phyloP scores from a whole-genome alignment of 306 rosid genomes.

The Oemleria cerasiformis region DNA sequence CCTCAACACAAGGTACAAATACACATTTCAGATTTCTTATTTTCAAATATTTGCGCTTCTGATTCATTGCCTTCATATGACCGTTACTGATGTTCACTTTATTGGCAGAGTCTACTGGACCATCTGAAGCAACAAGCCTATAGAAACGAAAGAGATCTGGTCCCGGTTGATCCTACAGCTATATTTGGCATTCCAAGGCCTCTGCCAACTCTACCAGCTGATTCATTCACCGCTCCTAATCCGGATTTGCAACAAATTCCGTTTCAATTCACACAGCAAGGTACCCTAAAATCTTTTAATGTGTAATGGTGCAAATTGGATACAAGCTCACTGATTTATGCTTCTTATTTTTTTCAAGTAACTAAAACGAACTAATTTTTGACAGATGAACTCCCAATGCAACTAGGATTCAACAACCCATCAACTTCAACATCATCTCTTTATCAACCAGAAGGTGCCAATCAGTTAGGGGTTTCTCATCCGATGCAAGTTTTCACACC shows the following conservation, averaged over 20 bases:
- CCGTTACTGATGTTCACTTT: not conserved
- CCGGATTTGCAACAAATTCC: constrained; percentile 24
- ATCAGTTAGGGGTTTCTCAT: constrained; percentile 20
- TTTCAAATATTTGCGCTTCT: not conserved
- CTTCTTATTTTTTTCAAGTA: not conserved
- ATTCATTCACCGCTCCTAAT: constrained; percentile 18
- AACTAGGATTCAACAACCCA: constrained; percentile 13
- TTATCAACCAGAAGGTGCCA: constrained; percentile 21
- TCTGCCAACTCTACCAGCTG: constrained; percentile 21
- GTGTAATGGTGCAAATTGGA: not conserved
- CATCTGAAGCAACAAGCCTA: constrained; percentile 22
- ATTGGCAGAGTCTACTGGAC: constrained; percentile 22
- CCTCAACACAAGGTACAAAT: constrained; percentile 22
- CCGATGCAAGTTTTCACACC: constrained; percentile 10
- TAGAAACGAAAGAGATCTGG: constrained; percentile 8
- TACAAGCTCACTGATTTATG: not conserved
- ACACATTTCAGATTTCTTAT: not conserved
- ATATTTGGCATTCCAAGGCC: constrained; percentile 17
- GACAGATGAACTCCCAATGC: constrained; percentile 35
- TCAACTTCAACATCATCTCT: constrained; percentile 23
- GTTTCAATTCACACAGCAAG: constrained; percentile 27
- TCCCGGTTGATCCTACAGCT: constrained; percentile 21
- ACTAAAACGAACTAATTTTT: constrained; percentile 2
- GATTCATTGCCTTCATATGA: not conserved
- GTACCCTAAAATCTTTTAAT: constrained; percentile 26